A percentile compares a stretch with the other conserved stretches of the same genome.
phyloP scores from a whole-genome alignment of 495 filamentous ascomycete genomes.

The Penicillium ochrochloron region DNA sequence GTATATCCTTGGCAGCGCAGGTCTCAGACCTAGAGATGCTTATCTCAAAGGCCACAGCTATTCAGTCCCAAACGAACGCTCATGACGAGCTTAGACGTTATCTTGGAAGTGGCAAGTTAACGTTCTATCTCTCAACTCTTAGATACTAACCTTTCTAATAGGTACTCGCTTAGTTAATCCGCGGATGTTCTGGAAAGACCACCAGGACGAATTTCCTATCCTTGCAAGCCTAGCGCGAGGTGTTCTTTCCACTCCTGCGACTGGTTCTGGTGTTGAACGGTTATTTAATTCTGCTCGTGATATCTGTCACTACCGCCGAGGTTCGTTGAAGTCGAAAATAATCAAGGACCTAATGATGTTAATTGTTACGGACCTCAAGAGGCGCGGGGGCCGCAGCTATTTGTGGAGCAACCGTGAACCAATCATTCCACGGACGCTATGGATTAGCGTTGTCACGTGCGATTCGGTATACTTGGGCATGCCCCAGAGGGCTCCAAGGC shows the following conservation, averaged over 20 bases:
- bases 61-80: neutral
- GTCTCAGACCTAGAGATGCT: slow-evolving; percentile 7
- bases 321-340: slow-evolving; percentile 6
- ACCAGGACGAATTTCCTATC: slow-evolving; percentile 9
- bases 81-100: slow-evolving; percentile 15
- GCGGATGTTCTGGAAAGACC: slow-evolving; percentile 12
- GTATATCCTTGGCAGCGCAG: neutral
- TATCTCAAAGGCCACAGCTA: neutral
- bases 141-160: slow-evolving; percentile 1
- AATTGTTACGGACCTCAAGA: too few relatives aligned
- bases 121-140: neutral
- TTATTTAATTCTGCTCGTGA: slow-evolving; percentile 26
- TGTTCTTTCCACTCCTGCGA: slow-evolving; percentile 15
- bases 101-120: slow-evolving; percentile 15
- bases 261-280: slow-evolving; percentile 19
- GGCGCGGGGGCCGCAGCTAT: too few relatives aligned
- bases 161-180: neutral
- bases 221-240: slow-evolving; percentile 14
- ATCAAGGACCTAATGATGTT: slow-evolving; percentile 12
- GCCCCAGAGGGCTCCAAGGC: too few relatives aligned
- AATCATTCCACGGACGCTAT: too few relatives aligned
- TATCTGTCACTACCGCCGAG: slow-evolving; percentile 23
- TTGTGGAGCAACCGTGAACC: too few relatives aligned
- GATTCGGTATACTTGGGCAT: too few relatives aligned
- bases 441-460: too few relatives aligned